Percentiles rank a stretch among this genome's conserved stretches.
Conservation (phyloP, 371 early-diverging fungal species). For the Mortierella sp. region DNA sequence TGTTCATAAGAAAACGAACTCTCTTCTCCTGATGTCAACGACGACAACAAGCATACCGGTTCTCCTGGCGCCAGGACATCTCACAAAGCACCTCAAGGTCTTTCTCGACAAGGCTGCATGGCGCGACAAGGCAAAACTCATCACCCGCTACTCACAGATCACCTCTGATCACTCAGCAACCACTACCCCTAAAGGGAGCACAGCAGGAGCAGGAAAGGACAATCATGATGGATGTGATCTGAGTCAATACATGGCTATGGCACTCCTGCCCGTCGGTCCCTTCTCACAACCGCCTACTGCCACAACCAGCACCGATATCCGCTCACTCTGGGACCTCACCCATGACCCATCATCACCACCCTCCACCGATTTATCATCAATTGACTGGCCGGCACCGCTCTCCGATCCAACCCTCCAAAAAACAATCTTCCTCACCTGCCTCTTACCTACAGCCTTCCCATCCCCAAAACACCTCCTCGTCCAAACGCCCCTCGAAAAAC, state of each 20-base stretch:
- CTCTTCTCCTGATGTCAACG: not conserved
- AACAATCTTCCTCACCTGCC: slow-evolving; percentile 24
- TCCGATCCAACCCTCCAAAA: slow-evolving; percentile 24
- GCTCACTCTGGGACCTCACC: slow-evolving; percentile 19
- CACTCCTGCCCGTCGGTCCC: slow-evolving; percentile 29
- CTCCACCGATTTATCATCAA: not conserved
- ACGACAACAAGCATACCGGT: slow-evolving; percentile 24
- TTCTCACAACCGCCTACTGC: not conserved
- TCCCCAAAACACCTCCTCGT: slow-evolving; percentile 47
- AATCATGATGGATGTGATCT: slow-evolving; percentile 28
- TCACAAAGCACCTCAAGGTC: slow-evolving; percentile 52
- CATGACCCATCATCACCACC: slow-evolving; percentile 10
- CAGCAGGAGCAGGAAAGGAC: not conserved
- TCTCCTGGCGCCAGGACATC: slow-evolving; percentile 37
- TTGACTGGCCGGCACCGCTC: slow-evolving; percentile 25
- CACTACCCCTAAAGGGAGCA: not conserved
- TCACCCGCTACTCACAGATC: slow-evolving; percentile 42
- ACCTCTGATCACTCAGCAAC: not conserved
- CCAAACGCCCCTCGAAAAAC: slow-evolving; percentile 50
- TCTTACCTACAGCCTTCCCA: slow-evolving; percentile 22
- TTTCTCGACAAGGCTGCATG: slow-evolving; percentile 38
- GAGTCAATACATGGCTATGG: slow-evolving; percentile 39
- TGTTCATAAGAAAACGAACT: not conserved
- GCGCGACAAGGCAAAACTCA: slow-evolving; percentile 53
- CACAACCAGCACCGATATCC: not conserved